Base-by-base conservation (phyloP, 768 basidiomycete genomes). In the Leccinum longicurvipes region DNA sequence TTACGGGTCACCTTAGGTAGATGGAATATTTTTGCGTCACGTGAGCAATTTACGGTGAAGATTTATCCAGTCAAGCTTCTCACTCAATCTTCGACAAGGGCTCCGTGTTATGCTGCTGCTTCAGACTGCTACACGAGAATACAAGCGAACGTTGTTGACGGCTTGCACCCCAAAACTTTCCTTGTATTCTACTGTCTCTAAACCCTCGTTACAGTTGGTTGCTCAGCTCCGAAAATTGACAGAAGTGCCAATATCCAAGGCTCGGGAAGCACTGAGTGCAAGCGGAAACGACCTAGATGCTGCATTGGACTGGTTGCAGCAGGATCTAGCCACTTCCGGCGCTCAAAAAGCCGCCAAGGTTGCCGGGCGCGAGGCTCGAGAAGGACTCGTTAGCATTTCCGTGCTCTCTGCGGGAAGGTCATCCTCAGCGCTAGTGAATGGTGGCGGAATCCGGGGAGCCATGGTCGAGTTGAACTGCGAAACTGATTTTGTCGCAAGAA, bases 401-500 rank as follows among this genome's bases (percentile, higher is more conserved):
- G 72, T 92, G 11, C 79, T 96, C 23, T 85, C 89, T 17, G 75
- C 80, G 14, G 90, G 87, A 15, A 73, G 74, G 21, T 78, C 77
- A 17, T 60, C 73, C 31, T 69, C 65, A 11, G 74, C 65, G 34
- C 59, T 11, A 10, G n/a, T 61, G 34, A 70, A 72, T 7, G 70
- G 69, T 19, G 79, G 78, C 1, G 78, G 81, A 36, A 72, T 90
- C 32, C 82, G 91, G 34, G 93, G 89, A 11, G 85, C 88, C 19
- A 89, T 97, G 82, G 76, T 98, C 54, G 95, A 98, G 72, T 77
- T 97, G 58, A 92, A 91, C 63, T 98, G 95, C 75, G 95, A 98
- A 75, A 97, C 95, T 51, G 95, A 98, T 74, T 98, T 97, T 68
- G 95, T 98, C 27, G 91, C 86, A 23, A 76, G 91, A 60, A 95